A percentile compares a stretch with the other conserved stretches of the same genome.
phyloP scores from a whole-genome alignment of 306 rosid species.

The Senna siamea region DNA sequence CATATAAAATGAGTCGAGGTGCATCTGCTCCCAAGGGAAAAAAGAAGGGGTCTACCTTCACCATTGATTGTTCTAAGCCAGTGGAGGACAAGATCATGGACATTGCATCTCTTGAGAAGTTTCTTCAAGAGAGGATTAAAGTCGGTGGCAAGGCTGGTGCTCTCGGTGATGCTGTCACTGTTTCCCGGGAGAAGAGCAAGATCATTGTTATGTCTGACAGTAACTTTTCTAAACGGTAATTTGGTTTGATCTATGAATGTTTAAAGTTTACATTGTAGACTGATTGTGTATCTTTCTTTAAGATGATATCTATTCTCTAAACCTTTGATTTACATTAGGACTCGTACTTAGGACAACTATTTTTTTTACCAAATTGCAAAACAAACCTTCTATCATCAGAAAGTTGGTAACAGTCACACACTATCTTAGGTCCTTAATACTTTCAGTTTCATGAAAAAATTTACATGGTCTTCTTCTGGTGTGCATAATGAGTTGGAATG shows the following conservation, averaged over 20 bases:
- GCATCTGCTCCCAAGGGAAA: slow-evolving; percentile 85
- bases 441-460: slow-evolving; percentile 10
- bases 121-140: slow-evolving; percentile 93
- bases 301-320: background rate
- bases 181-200: slow-evolving; percentile 75
- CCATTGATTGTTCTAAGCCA: slow-evolving; percentile 89
- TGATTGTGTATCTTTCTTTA: background rate
- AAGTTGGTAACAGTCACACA: too few relatives aligned
- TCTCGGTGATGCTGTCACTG: slow-evolving; percentile 73
- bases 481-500: background rate
- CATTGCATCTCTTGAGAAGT: slow-evolving; percentile 91
- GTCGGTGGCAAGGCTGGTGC: slow-evolving; percentile 98
- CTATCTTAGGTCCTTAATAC: background rate
- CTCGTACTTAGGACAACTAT: background rate
- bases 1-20: slow-evolving; percentile 73
- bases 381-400: background rate
- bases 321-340: background rate
- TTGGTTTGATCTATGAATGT: background rate
- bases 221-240: slow-evolving; percentile 82
- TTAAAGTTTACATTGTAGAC: background rate
- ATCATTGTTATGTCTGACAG: slow-evolving; percentile 78
- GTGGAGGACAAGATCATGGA: slow-evolving; percentile 99
- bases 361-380: background rate
- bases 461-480: background rate
- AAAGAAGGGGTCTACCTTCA: slow-evolving; percentile 86